phyloP scores from a whole-genome alignment of 2,329 filamentous ascomycete genomes.

The Talaromyces albobiverticillius region DNA sequence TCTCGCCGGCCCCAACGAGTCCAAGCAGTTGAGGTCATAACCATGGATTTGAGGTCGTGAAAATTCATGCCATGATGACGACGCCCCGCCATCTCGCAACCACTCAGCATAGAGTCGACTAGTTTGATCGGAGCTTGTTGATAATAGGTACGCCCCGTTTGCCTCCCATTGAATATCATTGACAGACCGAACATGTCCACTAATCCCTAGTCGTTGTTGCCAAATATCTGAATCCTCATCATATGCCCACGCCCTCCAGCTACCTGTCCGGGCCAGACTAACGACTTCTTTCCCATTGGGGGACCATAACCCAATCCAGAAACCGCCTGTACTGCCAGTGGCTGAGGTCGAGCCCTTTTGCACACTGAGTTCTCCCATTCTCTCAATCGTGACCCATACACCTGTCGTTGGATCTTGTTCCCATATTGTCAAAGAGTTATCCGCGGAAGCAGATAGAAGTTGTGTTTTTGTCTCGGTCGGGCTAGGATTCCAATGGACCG shows the following conservation, averaged over 20 bases:
- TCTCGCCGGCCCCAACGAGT: slow-evolving; percentile 66
- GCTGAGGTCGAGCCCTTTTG: slow-evolving; percentile 96
- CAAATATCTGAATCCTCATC: slow-evolving; percentile 63
- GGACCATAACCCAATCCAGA: slow-evolving; percentile 94
- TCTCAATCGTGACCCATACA: slow-evolving; percentile 82
- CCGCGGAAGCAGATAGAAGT: slow-evolving; percentile 85
- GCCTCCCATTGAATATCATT: slow-evolving; percentile 82
- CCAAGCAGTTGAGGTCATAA: slow-evolving; percentile 94
- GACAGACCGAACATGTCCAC: slow-evolving; percentile 79
- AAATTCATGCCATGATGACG: slow-evolving; percentile 86
- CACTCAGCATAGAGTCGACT: slow-evolving; percentile 82
- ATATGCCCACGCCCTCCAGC: slow-evolving; percentile 84
- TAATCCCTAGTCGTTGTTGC: slow-evolving; percentile 72
- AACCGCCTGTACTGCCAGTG: slow-evolving; percentile 91
- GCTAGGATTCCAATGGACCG: slow-evolving; percentile 67
- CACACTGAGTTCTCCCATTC: slow-evolving; percentile 88
- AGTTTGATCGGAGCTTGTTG: slow-evolving; percentile 88
- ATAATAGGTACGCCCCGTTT: slow-evolving; percentile 78
- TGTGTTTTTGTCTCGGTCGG: slow-evolving; percentile 56
- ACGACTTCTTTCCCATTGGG: slow-evolving; percentile 71
- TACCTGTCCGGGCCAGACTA: slow-evolving; percentile 84
- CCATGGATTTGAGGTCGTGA: slow-evolving; percentile 94
- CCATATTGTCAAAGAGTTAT: slow-evolving; percentile 94
- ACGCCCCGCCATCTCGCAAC: slow-evolving; percentile 48
- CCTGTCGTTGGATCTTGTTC: slow-evolving; percentile 78